Base-by-base conservation (phyloP, 106 monocot genomes). In the Allium sativum region DNA sequence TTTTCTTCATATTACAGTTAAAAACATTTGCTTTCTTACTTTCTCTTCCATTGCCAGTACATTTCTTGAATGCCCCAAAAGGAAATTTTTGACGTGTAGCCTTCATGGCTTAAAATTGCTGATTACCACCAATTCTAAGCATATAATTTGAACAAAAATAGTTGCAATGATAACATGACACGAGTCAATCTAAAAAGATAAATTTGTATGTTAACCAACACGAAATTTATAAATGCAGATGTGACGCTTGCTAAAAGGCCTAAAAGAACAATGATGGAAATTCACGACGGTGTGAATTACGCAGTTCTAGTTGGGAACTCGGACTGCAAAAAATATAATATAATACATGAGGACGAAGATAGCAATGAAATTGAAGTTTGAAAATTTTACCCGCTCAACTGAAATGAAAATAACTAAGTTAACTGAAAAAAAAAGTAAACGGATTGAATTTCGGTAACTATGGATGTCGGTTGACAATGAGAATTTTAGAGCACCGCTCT, bases 1-100 rank as follows among this genome's bases (percentile, higher is more conserved):
- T 62, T 62, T 48, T 62, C 62, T 46, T 62, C 21, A 62, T 7
- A 48, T 22, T n/a, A 62, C 9, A 47, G 13, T 46, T 14, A 13
- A 16, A 20, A 48, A 48, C 41, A 6, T 61, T 45, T 16, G 12
- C 21, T 48, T 62, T 46, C 62, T 48, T 62, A 0, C 13, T 44
- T 12, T 15, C 47, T 62, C 43, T 62, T 13, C 47, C 62, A 47
- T 21, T 45, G 19, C 16, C 10, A 12, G 22, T 6, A 10, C 62
- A 45, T 43, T 13, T 13, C 47, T 48, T 62, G 4, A 47, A 47
- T 20, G 40, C 62, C 3, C 10, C 46, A 44, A 44, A 62, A 47
- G 47, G 18, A 21, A 12, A 11, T 5, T 10, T 21, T 21, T 62
- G 62, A 8, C 48, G 62, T 41, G 47, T 17, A 21, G 47, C 18